phyloP scores from a whole-genome alignment of 192 early-diverging fungal species.

The Coemansia sp. region DNA sequence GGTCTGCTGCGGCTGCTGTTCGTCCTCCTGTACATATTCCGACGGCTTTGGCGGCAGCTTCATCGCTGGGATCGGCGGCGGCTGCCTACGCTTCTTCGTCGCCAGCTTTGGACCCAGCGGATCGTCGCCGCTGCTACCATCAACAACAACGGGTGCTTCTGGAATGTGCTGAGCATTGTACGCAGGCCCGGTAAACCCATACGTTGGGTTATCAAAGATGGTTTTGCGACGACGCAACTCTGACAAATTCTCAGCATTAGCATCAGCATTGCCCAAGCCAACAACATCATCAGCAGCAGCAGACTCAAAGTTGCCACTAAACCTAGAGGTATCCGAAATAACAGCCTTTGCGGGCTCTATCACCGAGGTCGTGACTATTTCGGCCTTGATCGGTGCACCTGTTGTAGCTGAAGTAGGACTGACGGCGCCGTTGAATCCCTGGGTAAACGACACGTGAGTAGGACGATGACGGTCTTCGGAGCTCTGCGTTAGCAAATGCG shows the following conservation, averaged over 20 bases:
- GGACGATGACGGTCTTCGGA: slow-evolving; percentile 12
- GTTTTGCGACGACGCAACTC: slow-evolving; percentile 50
- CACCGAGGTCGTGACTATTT: too few species aligned
- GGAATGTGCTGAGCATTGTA: not conserved
- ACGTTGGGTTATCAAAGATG: slow-evolving; percentile 60
- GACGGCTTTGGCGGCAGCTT: slow-evolving; percentile 27
- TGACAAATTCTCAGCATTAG: not conserved
- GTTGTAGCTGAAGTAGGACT: not conserved
- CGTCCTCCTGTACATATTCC: slow-evolving; percentile 5
- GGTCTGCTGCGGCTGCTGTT: not conserved
- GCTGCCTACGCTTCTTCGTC: slow-evolving; percentile 15
- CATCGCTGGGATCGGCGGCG: slow-evolving; percentile 15
- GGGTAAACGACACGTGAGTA: slow-evolving; percentile 23
- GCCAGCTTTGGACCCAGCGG: slow-evolving; percentile 2
- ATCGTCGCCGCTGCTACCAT: slow-evolving; percentile 8
- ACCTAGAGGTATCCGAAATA: not conserved
- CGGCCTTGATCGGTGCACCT: not conserved
- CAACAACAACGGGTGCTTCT: not conserved
- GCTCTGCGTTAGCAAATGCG: not conserved
- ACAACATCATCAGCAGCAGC: slow-evolving; percentile 1
- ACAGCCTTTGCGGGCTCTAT: not conserved
- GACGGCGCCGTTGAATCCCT: slow-evolving; percentile 17
- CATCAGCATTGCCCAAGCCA: not conserved
- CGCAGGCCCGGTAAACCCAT: slow-evolving; percentile 43
- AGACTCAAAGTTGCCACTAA: not conserved